Percentiles rank a stretch among this genome's conserved stretches.
Evolutionary conservation across 2,329 filamentous ascomycete genomes (phyloP).

Genomic region (Verticillium albo-atrum): DNA sequence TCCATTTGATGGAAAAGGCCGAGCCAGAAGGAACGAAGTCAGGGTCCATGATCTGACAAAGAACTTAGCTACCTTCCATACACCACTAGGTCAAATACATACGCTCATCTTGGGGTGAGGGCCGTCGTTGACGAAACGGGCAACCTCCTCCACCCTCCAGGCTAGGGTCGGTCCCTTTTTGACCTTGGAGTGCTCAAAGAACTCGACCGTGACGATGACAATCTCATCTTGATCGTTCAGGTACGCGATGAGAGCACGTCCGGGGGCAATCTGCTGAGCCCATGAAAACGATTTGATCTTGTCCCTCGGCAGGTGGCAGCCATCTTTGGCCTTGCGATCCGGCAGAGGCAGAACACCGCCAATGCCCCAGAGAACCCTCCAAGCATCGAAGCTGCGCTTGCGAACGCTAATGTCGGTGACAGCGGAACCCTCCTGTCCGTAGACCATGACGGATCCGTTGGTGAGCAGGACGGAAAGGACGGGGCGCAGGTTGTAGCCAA

Average conservation of each 20-base stretch:
- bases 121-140: slow-evolving; percentile 41
- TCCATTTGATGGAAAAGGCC: slow-evolving; percentile 49
- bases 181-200: slow-evolving; percentile 15
- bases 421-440: slow-evolving; percentile 38
- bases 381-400: slow-evolving; percentile 38
- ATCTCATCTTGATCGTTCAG: slow-evolving; percentile 45
- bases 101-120: slow-evolving; percentile 29
- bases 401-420: slow-evolving; percentile 21
- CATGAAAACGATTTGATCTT: slow-evolving; percentile 48
- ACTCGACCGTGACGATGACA: slow-evolving; percentile 45
- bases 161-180: slow-evolving; percentile 13
- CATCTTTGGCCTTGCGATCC: slow-evolving; percentile 25
- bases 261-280: slow-evolving; percentile 37
- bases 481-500: slow-evolving; percentile 50
- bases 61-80: not conserved
- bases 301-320: slow-evolving; percentile 13
- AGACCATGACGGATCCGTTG: slow-evolving; percentile 43
- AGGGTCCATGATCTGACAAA: slow-evolving; percentile 27
- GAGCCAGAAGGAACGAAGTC: slow-evolving; percentile 45
- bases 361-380: slow-evolving; percentile 52
- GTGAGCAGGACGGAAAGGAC: slow-evolving; percentile 47
- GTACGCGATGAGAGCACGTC: slow-evolving; percentile 45
- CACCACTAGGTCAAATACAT: no score
- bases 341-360: slow-evolving; percentile 48
- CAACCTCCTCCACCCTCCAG: slow-evolving; percentile 48